Evolutionary conservation across 345 rosid genomes (phyloP).

Genomic region (Arabidopsis arenosa): DNA sequence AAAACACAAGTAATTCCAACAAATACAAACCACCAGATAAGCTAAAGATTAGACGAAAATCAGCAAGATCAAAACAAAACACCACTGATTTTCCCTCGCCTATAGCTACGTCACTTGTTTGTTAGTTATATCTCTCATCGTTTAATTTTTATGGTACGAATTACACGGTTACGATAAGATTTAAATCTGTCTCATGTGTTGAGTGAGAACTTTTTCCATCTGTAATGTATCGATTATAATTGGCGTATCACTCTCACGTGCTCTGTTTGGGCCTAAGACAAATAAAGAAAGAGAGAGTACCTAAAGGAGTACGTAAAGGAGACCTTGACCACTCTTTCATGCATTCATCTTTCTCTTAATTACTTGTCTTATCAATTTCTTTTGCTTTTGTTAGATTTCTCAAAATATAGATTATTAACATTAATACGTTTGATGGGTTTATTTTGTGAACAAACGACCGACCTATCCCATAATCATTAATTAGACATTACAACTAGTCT

Average conservation of each 20-base stretch:
- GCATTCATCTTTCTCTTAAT: conserved; percentile 22
- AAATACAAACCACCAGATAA: no score
- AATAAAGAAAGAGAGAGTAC: conserved; percentile 10
- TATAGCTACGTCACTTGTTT: no score
- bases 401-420: background rate
- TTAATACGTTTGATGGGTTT: background rate
- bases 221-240: conserved; percentile 20
- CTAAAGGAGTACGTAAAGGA: conserved; percentile 14
- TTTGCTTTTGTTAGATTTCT: conserved; percentile 10
- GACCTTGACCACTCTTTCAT: conserved; percentile 27
- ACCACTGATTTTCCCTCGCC: no score
- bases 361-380: conserved; percentile 19
- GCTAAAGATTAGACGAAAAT: no score
- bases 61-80: no score
- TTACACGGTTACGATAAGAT: background rate
- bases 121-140: no score
- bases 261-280: conserved; percentile 14
- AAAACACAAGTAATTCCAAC: no score
- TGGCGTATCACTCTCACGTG: conserved; percentile 35
- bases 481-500: conserved; percentile 1
- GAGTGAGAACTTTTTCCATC: conserved; percentile 13
- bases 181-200: conserved; percentile 11
- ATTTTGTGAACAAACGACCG: conserved; percentile 10
- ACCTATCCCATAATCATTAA: conserved; percentile 27
- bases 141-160: background rate